Evolutionary conservation across 2,329 filamentous ascomycete genomes (phyloP).

Genomic region (Didymella pomorum): DNA sequence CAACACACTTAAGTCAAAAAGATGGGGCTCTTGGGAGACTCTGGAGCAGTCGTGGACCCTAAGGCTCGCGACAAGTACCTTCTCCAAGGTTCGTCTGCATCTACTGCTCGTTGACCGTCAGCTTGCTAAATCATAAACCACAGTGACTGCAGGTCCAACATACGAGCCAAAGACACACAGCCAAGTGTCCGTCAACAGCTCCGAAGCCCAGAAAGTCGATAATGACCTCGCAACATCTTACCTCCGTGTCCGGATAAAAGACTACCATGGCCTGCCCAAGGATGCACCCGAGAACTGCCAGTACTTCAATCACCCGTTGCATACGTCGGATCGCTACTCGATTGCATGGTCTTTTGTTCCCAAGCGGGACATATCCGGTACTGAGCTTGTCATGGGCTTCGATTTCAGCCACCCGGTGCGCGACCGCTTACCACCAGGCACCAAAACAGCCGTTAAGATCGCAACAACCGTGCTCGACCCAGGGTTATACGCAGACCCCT

Average conservation of each 20-base stretch:
- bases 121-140: neutral
- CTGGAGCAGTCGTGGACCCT: slow-evolving; percentile 38
- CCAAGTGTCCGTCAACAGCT: slow-evolving; percentile 45
- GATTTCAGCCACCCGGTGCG: slow-evolving; percentile 49
- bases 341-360: slow-evolving; percentile 50
- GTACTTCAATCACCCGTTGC: slow-evolving; percentile 46
- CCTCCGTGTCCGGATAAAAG: slow-evolving; percentile 47
- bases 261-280: slow-evolving; percentile 48
- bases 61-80: slow-evolving; percentile 48
- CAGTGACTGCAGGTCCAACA: slow-evolving; percentile 48
- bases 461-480: slow-evolving; percentile 49
- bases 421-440: slow-evolving; percentile 50
- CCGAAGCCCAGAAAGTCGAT: slow-evolving; percentile 34
- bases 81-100: slow-evolving; percentile 34
- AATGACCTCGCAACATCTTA: slow-evolving; percentile 42
- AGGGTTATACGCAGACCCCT: slow-evolving; percentile 48
- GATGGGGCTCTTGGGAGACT: slow-evolving; percentile 18
- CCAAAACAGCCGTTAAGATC: slow-evolving; percentile 48
- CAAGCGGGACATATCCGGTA: slow-evolving; percentile 40
- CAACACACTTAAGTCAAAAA: neutral
- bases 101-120: neutral
- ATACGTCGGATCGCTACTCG: slow-evolving; percentile 47
- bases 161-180: slow-evolving; percentile 44
- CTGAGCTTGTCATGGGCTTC: slow-evolving; percentile 47
- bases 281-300: slow-evolving; percentile 35